Conservation (phyloP, 169 alveolate species). For the Plasmodium knowlesi region DNA sequence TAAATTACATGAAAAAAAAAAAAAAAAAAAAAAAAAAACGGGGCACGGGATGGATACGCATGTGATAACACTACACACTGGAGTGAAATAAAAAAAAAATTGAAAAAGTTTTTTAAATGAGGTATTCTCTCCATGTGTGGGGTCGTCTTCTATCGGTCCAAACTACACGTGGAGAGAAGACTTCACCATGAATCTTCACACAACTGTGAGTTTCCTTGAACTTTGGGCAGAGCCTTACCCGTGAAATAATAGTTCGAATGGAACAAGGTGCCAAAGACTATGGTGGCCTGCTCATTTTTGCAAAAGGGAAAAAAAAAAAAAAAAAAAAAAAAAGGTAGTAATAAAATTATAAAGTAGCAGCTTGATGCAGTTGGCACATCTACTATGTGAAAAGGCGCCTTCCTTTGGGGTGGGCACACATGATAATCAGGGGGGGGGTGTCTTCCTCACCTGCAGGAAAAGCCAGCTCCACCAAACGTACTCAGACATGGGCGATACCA, state of each 20-base stretch:
- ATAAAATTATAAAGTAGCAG: background rate
- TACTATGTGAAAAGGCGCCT: background rate
- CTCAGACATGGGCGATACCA: slow-evolving; percentile 80
- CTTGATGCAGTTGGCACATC: background rate
- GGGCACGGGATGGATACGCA: background rate
- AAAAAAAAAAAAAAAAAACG: background rate
- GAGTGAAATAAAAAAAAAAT: background rate
- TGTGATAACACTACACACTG: background rate
- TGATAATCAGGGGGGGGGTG: background rate
- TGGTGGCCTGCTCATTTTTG: slow-evolving; percentile 76
- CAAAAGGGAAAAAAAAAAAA: background rate
- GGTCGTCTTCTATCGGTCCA: background rate
- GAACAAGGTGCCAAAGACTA: slow-evolving; percentile 83
- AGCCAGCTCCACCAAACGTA: slow-evolving; percentile 83
- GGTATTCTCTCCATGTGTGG: background rate
- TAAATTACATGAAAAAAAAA: background rate
- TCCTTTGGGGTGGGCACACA: background rate
- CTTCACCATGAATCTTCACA: slow-evolving; percentile 85
- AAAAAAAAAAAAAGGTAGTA: background rate
- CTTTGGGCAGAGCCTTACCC: slow-evolving; percentile 87
- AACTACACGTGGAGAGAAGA: background rate
- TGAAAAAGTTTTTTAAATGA: background rate
- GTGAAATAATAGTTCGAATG: slow-evolving; percentile 89
- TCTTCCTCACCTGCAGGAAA: slow-evolving; percentile 18
- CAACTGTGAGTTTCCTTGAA: slow-evolving; percentile 86